phyloP scores from a whole-genome alignment of 495 filamentous ascomycete genomes.

The Penicillium simplicissimum region DNA sequence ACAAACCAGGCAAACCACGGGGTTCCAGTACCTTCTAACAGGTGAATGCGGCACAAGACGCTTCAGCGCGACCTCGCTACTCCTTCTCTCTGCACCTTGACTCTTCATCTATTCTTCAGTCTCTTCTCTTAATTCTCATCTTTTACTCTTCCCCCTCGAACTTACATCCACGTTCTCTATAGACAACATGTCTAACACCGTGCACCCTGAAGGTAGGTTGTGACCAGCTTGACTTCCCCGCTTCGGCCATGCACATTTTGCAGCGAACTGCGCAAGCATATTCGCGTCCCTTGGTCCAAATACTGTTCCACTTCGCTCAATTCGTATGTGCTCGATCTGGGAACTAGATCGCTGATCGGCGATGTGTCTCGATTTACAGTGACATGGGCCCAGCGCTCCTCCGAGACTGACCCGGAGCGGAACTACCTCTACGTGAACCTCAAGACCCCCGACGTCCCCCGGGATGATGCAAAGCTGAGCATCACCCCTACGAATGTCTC shows the following conservation, averaged over 20 bases:
- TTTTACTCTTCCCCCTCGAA: slow-evolving; percentile 14
- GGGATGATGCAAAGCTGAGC: slow-evolving; percentile 70
- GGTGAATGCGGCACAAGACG: slow-evolving; percentile 21
- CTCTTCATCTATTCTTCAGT: slow-evolving; percentile 14
- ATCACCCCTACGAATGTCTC: slow-evolving; percentile 73
- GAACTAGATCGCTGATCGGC: slow-evolving; percentile 23
- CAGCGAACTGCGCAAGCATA: slow-evolving; percentile 20
- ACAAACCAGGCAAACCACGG: slow-evolving; percentile 42
- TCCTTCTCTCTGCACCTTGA: slow-evolving; percentile 19
- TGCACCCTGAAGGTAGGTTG: slow-evolving; percentile 45
- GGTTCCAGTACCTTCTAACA: slow-evolving; percentile 47
- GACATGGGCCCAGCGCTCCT: slow-evolving; percentile 97
- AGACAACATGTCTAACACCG: slow-evolving; percentile 35
- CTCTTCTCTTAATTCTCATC: not conserved
- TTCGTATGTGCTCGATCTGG: not conserved
- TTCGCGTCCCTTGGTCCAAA: slow-evolving; percentile 5
- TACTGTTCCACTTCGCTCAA: slow-evolving; percentile 1
- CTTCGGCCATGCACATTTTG: slow-evolving; percentile 34
- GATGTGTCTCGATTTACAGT: slow-evolving; percentile 53
- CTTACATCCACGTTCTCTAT: slow-evolving; percentile 6
- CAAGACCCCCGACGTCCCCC: slow-evolving; percentile 75
- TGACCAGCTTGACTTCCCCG: slow-evolving; percentile 39
- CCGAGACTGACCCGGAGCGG: slow-evolving; percentile 70
- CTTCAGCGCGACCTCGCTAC: slow-evolving; percentile 15
- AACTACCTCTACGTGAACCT: slow-evolving; percentile 94